Conservation (phyloP, 352 stramenopile species). For the Phytophthora vignae region DNA sequence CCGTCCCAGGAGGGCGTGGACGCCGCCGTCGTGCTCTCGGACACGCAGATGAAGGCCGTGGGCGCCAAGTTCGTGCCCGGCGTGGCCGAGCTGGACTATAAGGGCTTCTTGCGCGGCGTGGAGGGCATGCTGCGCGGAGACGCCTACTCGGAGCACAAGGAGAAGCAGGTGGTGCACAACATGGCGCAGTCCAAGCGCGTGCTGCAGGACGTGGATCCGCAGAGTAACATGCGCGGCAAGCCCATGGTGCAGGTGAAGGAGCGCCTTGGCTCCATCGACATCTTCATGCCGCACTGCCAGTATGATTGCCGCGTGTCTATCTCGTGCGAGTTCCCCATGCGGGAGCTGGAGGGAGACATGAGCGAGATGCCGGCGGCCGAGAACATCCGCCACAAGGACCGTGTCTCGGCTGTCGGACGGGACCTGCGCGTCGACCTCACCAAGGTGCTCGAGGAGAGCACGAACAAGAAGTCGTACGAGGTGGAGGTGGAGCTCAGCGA, state of each 20-base stretch:
- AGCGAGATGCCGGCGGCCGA: slow-evolving; percentile 76
- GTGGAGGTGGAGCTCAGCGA: slow-evolving; percentile 83
- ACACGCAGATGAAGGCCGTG: slow-evolving; percentile 80
- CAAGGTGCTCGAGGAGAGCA: slow-evolving; percentile 82
- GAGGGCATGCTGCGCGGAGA: slow-evolving; percentile 77
- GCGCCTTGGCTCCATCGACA: slow-evolving; percentile 82
- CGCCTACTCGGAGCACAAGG: slow-evolving; percentile 74
- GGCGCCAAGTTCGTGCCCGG: slow-evolving; percentile 86
- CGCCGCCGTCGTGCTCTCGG: slow-evolving; percentile 74
- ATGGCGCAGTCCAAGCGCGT: slow-evolving; percentile 81
- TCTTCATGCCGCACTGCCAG: slow-evolving; percentile 87
- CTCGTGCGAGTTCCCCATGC: slow-evolving; percentile 80
- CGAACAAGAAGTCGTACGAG: slow-evolving; percentile 74
- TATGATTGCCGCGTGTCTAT: slow-evolving; percentile 89
- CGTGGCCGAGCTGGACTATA: slow-evolving; percentile 76
- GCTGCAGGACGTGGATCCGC: slow-evolving; percentile 75
- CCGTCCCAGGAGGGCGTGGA: slow-evolving; percentile 76
- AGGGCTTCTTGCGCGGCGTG: slow-evolving; percentile 67
- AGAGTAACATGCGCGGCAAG: slow-evolving; percentile 53
- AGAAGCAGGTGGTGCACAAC: slow-evolving; percentile 85
- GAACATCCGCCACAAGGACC: slow-evolving; percentile 77
- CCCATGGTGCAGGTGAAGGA: slow-evolving; percentile 84
- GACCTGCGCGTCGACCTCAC: slow-evolving; percentile 88
- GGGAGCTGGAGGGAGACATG: slow-evolving; percentile 63
- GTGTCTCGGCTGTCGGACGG: slow-evolving; percentile 76